phyloP scores from a whole-genome alignment of 352 stramenopile genomes.

The Pythium coloratum region DNA sequence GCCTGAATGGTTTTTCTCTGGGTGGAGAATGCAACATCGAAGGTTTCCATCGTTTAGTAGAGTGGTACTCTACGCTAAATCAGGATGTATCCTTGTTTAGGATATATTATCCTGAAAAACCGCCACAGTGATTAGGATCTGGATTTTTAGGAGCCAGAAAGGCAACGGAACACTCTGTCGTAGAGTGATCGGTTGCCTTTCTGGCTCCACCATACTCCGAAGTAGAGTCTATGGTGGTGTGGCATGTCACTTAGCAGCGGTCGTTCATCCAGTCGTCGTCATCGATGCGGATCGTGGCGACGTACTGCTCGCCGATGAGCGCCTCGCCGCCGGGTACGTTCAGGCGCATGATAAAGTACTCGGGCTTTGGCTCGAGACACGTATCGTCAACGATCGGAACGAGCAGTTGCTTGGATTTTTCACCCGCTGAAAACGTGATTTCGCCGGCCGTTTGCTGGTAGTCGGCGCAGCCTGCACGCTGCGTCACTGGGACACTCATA shows the following conservation, averaged over 20 bases:
- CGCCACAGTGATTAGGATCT: not conserved
- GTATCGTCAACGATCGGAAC: constrained; percentile 94
- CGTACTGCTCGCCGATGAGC: constrained; percentile 89
- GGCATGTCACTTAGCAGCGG: constrained; percentile 36
- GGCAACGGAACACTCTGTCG: not conserved
- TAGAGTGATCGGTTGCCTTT: too few relatives aligned
- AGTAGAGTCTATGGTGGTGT: not conserved
- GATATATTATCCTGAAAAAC: not conserved
- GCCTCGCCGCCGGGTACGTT: constrained; percentile 89
- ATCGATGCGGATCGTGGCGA: constrained; percentile 90
- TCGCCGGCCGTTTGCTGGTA: constrained; percentile 82
- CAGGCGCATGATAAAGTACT: constrained; percentile 92
- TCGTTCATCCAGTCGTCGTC: constrained; percentile 89
- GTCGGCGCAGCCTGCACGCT: constrained; percentile 63
- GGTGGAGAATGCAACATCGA: constrained; percentile 12
- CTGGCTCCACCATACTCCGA: too few relatives aligned
- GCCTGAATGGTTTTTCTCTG: not conserved
- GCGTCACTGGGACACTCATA: constrained; percentile 50
- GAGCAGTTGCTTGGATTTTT: constrained; percentile 84
- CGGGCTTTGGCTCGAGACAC: constrained; percentile 84
- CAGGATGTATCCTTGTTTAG: not conserved
- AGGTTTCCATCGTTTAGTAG: constrained; percentile 12
- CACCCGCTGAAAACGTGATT: constrained; percentile 87
- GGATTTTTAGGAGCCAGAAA: not conserved
- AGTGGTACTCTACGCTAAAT: not conserved